A percentile compares a stretch with the other conserved stretches of the same genome.
phyloP scores from a whole-genome alignment of 441 rosid species.

The Populus trichocarpa region DNA sequence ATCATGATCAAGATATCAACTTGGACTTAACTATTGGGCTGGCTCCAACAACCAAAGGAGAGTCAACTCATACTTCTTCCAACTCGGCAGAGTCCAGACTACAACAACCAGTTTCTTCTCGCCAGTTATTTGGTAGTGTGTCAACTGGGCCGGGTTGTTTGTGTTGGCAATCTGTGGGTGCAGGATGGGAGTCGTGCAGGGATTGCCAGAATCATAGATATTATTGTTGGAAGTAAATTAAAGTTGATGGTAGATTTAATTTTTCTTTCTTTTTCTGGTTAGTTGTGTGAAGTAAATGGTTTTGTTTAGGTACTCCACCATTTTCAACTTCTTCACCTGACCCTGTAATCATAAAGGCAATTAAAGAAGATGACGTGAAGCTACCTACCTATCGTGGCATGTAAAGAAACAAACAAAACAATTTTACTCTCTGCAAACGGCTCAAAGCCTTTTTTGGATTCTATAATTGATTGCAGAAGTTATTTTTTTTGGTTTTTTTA shows the following conservation, averaged over 20 bases:
- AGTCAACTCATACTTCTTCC: constrained; percentile 11
- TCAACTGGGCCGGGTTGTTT: constrained; percentile 39
- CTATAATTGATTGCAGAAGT: background rate
- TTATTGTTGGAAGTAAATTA: too few species aligned
- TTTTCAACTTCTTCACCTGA: background rate
- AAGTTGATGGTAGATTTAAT: background rate
- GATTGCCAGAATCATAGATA: constrained; percentile 5
- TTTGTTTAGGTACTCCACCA: background rate
- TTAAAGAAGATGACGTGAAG: background rate
- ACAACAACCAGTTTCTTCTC: constrained; percentile 9
- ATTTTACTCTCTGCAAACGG: background rate
- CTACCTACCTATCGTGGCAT: background rate
- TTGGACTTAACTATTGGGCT: constrained; percentile 21
- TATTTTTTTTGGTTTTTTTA: too few species aligned
- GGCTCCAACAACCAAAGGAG: constrained; percentile 4
- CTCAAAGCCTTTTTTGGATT: too few species aligned
- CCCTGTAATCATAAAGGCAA: background rate
- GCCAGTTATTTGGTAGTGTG: background rate
- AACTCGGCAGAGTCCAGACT: constrained; percentile 46
- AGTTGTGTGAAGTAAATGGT: background rate
- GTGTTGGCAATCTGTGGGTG: constrained; percentile 48
- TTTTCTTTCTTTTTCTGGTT: background rate
- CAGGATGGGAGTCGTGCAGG: constrained; percentile 43
- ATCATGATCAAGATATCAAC: constrained; percentile 12
- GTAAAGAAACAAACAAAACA: background rate